These are phyloP conservation scores for Penicillium sp. DNA, from an alignment of 2,329 filamentous ascomycete genomes.

Conservation along the genomic window DNA sequence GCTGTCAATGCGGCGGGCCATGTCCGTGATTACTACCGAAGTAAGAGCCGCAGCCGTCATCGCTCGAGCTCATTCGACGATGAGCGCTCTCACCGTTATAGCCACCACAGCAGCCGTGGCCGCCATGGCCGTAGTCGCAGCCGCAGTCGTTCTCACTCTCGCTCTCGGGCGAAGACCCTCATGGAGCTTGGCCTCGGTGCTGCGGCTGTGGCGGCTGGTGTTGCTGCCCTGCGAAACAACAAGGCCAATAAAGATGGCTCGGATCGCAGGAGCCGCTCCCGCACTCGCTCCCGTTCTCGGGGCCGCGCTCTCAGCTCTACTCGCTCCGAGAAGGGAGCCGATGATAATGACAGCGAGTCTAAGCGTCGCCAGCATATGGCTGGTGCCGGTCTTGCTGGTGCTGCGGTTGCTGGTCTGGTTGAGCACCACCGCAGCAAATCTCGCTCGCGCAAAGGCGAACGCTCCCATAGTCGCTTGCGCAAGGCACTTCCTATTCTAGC, in stretches of 20 bases:
- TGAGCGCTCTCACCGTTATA: constrained; percentile 40
- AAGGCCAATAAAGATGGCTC: constrained; percentile 50
- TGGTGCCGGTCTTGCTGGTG: constrained; percentile 65
- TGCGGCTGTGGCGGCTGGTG: constrained; percentile 64
- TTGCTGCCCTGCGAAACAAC: constrained; percentile 60
- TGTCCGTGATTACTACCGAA: constrained; percentile 54
- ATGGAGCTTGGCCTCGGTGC: constrained; percentile 58
- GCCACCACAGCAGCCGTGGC: constrained; percentile 33
- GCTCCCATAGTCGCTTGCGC: constrained; percentile 60
- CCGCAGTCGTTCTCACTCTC: constrained; percentile 52
- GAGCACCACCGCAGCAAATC: constrained; percentile 63
- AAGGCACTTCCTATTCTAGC: constrained; percentile 64
- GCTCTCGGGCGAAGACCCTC: constrained; percentile 56
- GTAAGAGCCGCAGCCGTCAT: constrained; percentile 51
- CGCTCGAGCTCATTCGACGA: constrained; percentile 48
- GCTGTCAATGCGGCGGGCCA: constrained; percentile 62
- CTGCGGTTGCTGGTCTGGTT: constrained; percentile 65
- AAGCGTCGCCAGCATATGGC: constrained; percentile 64
- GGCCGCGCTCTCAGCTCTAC: constrained; percentile 37
- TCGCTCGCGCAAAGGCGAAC: constrained; percentile 54
- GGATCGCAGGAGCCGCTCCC: constrained; percentile 53
- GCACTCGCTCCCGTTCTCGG: constrained; percentile 52
- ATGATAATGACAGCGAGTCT: constrained; percentile 40
- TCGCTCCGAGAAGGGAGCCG: constrained; percentile 22
- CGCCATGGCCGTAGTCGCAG: constrained; percentile 41